Evolutionary conservation across 1,284 basidiomycete species (phyloP), one percentile per base, ranked within the genome.

Genomic region (Ustilago shanxiensis): DNA sequence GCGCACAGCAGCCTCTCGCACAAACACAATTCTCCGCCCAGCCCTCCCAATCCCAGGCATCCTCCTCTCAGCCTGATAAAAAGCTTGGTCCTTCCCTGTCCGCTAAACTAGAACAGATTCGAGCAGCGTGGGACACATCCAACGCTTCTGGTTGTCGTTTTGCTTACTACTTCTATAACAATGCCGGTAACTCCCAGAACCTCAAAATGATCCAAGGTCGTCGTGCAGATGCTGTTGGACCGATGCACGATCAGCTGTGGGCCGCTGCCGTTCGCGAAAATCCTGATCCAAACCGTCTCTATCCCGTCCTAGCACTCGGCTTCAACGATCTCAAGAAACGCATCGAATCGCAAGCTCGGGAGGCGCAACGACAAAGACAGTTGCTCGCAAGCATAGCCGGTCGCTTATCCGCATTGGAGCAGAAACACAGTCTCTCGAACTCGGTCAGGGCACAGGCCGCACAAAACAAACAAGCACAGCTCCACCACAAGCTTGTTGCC

Each of bases 221-320:
- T 9, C 55, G 83, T 14, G 63, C 72, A 1, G 84, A 85, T 56
- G 84, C 84, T 0, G 66, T 82, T 0, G 84, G 84, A 1, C 72
- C 79, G 2, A 68, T 79, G 72, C 82, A 85, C 60, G 84, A 85
- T 45, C 72, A 71, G 45, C 72, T 85, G 2, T 85, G 84, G 84
- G 55, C 53, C 5, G 73, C 76, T 16, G 83, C 84, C 1, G 61
- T 85, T 31, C 65, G 76, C 16, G 78, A 83, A 44, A 85, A 85
- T 44, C 84, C 84, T 5, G 82, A 85, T 60, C 81, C 80, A 2
- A 70, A 66, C 55, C 79, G 77, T n/a, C 68, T 85, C 20, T 82
- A 85, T 50, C 84, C 84, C 9, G 82, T 85, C 18, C 77, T 85
- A 0, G 84, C 83, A 2, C 72, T 85, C 11, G 84, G 84, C 2